These are phyloP conservation scores for Prunus salicina DNA, from an alignment of 306 rosid genomes.

Conservation along the genomic window DNA sequence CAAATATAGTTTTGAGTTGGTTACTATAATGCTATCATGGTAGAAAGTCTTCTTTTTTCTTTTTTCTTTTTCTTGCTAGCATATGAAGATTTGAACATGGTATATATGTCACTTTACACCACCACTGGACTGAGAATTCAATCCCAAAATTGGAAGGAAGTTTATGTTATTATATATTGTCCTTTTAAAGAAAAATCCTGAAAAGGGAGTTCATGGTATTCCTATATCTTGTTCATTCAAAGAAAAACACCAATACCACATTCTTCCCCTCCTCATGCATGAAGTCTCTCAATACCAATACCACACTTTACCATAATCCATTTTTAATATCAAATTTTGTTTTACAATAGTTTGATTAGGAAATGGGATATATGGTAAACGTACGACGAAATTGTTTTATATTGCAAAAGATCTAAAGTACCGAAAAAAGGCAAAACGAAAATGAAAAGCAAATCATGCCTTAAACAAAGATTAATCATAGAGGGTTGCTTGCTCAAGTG, in stretches of 20 bases:
- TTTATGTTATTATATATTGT: too few species aligned
- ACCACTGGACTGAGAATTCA: neutral
- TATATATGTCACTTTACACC: neutral
- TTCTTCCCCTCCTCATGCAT: too few species aligned
- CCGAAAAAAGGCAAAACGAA: neutral
- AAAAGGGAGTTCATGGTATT: too few species aligned
- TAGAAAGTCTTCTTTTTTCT: neutral
- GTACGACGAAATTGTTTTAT: neutral
- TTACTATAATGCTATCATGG: too few species aligned
- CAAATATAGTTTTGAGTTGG: too few species aligned
- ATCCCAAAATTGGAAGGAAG: neutral
- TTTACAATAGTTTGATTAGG: neutral
- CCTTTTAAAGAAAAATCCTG: too few species aligned
- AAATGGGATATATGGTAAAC: neutral
- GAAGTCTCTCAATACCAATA: too few species aligned
- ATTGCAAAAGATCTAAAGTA: too few species aligned
- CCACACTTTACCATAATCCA: too few species aligned
- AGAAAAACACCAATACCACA: too few species aligned
- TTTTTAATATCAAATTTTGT: too few species aligned
- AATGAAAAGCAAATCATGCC: neutral
- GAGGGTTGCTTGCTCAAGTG: slow-evolving; percentile 1
- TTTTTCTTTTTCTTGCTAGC: neutral
- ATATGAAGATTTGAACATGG: neutral
- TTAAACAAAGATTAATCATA: neutral
- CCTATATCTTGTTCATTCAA: too few species aligned